Conservation (phyloP, 1,284 basidiomycete species). For the Mycena citricolor region DNA sequence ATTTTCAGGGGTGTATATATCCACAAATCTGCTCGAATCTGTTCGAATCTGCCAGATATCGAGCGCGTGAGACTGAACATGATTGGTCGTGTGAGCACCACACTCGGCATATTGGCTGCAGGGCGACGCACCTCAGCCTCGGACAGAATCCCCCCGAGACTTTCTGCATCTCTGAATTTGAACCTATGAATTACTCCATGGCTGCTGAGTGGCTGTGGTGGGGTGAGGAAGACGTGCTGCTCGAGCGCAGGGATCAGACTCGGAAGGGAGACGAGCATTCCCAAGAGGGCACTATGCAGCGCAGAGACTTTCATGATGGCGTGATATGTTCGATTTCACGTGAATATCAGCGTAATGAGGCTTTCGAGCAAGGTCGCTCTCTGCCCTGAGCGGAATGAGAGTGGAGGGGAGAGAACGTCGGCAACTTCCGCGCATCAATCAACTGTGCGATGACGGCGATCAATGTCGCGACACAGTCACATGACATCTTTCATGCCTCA, state of each 20-base stretch:
- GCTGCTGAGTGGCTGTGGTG: not conserved
- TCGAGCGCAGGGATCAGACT: not conserved
- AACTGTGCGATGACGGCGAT: too few relatives aligned
- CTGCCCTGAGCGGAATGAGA: too few relatives aligned
- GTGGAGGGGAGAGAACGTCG: too few relatives aligned
- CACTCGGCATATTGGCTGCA: not conserved
- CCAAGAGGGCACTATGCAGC: too few relatives aligned
- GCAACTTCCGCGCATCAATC: too few relatives aligned
- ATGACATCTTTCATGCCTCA: too few relatives aligned
- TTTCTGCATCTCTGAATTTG: not conserved
- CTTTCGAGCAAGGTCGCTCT: too few relatives aligned
- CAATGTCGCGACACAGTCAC: too few relatives aligned
- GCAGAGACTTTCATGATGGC: too few relatives aligned
- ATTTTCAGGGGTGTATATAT: constrained; percentile 35
- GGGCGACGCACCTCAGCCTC: constrained; percentile 12
- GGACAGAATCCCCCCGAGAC: constrained; percentile 7
- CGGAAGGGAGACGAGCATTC: constrained; percentile 1
- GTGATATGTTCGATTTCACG: too few relatives aligned
- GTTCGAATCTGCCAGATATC: constrained; percentile 41
- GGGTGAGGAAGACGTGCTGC: constrained; percentile 10
- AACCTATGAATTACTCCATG: constrained; percentile 1
- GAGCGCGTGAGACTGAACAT: constrained; percentile 34
- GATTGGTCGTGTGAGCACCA: constrained; percentile 15
- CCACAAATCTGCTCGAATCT: constrained; percentile 31
- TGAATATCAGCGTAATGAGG: too few relatives aligned